These are phyloP conservation scores for Arthrobotrys iridis DNA, from an alignment of 2,329 filamentous ascomycete genomes.

Conservation along the genomic window DNA sequence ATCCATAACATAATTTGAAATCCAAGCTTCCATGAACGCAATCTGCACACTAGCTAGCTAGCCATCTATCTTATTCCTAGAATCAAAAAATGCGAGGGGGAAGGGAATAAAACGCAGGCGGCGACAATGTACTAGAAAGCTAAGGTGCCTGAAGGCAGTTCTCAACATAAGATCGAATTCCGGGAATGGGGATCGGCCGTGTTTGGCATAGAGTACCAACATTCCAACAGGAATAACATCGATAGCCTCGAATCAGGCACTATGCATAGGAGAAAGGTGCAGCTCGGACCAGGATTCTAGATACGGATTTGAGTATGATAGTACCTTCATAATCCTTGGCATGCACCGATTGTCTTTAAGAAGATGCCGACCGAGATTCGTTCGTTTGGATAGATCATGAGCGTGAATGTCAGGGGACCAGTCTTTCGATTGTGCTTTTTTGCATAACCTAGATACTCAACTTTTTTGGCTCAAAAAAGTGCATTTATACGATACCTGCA, in stretches of 20 bases:
- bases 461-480: neutral
- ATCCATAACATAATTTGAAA: neutral
- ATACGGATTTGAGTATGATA: neutral
- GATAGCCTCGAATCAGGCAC: too few relatives aligned
- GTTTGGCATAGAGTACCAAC: slow-evolving; percentile 35
- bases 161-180: slow-evolving; percentile 20
- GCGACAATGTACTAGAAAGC: too few relatives aligned
- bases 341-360: neutral
- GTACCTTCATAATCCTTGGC: neutral
- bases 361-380: too few relatives aligned
- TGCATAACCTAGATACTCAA: neutral
- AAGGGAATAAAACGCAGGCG: slow-evolving; percentile 24
- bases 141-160: neutral
- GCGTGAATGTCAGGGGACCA: neutral
- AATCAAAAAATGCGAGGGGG: neutral
- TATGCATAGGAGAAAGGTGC: neutral
- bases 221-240: slow-evolving; percentile 29
- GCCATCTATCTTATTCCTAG: neutral
- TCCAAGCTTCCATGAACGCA: neutral
- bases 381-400: neutral
- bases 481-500: slow-evolving; percentile 10
- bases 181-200: slow-evolving; percentile 43
- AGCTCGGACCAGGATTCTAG: slow-evolving; percentile 6
- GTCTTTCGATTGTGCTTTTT: neutral
- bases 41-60: neutral